Evolutionary conservation across 306 rosid species (phyloP).

Genomic region (Trifolium pratense): DNA sequence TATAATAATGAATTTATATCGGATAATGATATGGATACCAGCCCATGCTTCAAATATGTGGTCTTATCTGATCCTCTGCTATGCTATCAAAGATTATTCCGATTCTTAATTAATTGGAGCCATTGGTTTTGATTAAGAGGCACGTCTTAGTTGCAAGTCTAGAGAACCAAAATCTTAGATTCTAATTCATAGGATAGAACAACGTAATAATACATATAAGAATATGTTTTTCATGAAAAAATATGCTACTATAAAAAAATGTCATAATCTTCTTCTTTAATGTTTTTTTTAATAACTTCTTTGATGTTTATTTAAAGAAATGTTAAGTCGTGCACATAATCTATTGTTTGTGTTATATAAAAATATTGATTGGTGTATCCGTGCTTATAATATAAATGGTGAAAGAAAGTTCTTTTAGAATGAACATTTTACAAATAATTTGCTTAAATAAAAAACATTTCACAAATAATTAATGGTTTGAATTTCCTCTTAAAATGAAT

Average conservation of each 20-base stretch:
- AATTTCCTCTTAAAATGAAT: no score
- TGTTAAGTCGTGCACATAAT: not conserved
- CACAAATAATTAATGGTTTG: no score
- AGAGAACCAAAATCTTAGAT: constrained; percentile 36
- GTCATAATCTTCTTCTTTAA: not conserved
- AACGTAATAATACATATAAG: not conserved
- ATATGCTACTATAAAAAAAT: not conserved
- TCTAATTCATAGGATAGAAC: constrained; percentile 1
- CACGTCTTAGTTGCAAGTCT: constrained; percentile 25
- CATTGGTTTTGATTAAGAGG: constrained; percentile 34
- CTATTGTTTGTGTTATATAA: not conserved
- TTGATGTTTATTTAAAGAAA: not conserved
- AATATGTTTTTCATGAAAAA: not conserved
- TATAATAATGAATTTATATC: not conserved
- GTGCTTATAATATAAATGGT: not conserved
- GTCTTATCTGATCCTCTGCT: constrained; percentile 17
- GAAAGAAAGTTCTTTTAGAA: no score
- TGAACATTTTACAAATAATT: no score
- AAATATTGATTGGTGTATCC: not conserved
- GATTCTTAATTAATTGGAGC: constrained; percentile 21
- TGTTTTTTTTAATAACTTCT: not conserved
- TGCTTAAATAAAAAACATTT: no score
- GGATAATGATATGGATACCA: constrained; percentile 6
- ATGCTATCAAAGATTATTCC: constrained; percentile 19
- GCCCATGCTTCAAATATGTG: constrained; percentile 18